A percentile compares a stretch with the other conserved stretches of the same genome.
Evolutionary conservation across 257 asterid genomes (phyloP).

Genomic region (Nicotiana benthamiana): DNA sequence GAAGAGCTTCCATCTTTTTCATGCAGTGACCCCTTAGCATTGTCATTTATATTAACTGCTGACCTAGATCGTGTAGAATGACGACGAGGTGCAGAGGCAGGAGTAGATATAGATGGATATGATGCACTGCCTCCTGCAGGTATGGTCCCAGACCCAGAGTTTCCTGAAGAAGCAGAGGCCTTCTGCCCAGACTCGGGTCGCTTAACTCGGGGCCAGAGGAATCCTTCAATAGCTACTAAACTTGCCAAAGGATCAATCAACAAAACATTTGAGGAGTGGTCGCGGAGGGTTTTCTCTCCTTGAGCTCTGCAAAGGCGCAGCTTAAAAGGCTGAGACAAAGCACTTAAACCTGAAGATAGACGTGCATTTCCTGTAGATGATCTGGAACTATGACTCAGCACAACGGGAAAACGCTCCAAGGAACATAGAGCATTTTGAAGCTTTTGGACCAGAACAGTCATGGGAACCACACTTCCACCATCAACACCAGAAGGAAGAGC

Average conservation of each 20-base stretch:
- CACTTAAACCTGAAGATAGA: conserved; percentile 88
- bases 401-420: conserved; percentile 88
- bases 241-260: conserved; percentile 91
- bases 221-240: conserved; percentile 89
- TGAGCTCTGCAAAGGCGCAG: conserved; percentile 93
- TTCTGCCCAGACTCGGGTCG: conserved; percentile 64
- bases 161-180: conserved; percentile 49
- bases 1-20: conserved; percentile 51
- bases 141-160: conserved; percentile 47
- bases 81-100: conserved; percentile 52
- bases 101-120: conserved; percentile 33
- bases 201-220: conserved; percentile 89
- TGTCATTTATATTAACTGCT: conserved; percentile 48
- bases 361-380: conserved; percentile 71
- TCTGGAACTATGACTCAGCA: conserved; percentile 77
- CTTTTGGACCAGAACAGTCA: conserved; percentile 75
- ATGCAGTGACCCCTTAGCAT: conserved; percentile 42
- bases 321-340: conserved; percentile 84
- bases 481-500: conserved; percentile 59
- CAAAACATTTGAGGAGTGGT: conserved; percentile 89
- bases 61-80: conserved; percentile 72
- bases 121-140: conserved; percentile 47
- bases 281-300: conserved; percentile 92
- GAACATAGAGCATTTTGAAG: conserved; percentile 94
- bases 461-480: conserved; percentile 42